Conservation (phyloP, 257 asterid species). For the Gynochthodes officinalis region DNA sequence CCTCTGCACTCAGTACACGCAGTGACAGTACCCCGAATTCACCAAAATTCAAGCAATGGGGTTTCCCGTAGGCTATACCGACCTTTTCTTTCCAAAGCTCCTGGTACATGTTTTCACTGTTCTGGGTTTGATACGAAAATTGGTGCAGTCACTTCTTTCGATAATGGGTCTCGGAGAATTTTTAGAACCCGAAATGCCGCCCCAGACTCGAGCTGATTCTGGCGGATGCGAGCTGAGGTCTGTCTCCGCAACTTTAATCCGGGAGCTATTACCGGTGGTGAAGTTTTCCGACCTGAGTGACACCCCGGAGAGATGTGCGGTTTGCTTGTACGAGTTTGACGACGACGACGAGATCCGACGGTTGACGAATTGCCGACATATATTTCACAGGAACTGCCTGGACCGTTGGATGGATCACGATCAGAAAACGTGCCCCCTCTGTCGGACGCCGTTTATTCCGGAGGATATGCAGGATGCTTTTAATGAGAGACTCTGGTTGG, state of each 20-base stretch:
- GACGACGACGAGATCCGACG: conserved; percentile 90
- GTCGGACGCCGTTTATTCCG: conserved; percentile 75
- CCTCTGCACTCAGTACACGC: conserved; percentile 16
- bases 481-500: conserved; percentile 83
- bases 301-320: conserved; percentile 86
- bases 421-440: conserved; percentile 95
- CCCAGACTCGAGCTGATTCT: conserved; percentile 22
- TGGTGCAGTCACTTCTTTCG: conserved; percentile 31
- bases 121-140: conserved; percentile 50
- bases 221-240: conserved; percentile 45
- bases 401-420: conserved; percentile 99
- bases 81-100: conserved; percentile 67
- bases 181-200: conserved; percentile 36
- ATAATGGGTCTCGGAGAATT: conserved; percentile 61
- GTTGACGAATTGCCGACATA: conserved; percentile 71
- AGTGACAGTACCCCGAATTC: not conserved
- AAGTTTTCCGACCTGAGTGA: conserved; percentile 58
- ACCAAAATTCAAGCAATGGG: conserved; percentile 49
- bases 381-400: conserved; percentile 75
- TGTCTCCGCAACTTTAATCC: conserved; percentile 63
- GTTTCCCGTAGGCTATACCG: conserved; percentile 78
- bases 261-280: conserved; percentile 82
- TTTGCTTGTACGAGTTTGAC: conserved; percentile 74
- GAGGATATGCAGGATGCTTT: conserved; percentile 86
- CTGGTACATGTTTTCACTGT: conserved; percentile 49